Evolutionary conservation across 2,329 filamentous ascomycete genomes (phyloP), one percentile per base, ranked within the genome.

Genomic region (Anisogramma anomala): DNA sequence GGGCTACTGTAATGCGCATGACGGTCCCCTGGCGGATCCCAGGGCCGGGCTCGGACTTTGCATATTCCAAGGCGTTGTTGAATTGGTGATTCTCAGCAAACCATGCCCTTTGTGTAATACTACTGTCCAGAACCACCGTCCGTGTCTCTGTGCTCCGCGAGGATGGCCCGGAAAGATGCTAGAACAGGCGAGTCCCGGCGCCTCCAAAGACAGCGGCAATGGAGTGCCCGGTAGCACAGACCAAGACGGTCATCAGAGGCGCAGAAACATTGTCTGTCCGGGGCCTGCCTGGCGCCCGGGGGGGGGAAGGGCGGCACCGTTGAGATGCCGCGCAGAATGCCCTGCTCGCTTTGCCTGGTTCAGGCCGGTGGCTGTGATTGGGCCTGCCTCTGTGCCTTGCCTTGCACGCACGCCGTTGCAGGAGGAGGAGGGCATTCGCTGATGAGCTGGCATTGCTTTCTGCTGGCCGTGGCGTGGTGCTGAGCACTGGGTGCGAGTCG

Each of bases 201-300:
- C 42, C 38, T 42, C 34, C 33, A 20, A 28, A 10, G 18, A 20
- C 30, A 39, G 43, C 27, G 37, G 19, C 33, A 26, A 28, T 32
- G 42, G 25, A 25, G 25, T 28, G 19, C 25, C 20, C 11, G 36
- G 36, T 40, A 33, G 36, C 36, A 46, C 43, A 42, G 33, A 30
- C 40, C 40, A 37, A 43, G 36, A 43, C 40, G 43, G 30, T 46
- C 17, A 37, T 30, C 32, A 39, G n/a, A 36, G 43, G 31, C 33
- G 33, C 33, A 46, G 27, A 46, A 43, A 43, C 43, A 46, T 22
- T 43, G 39, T 39, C 39, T 46, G 30, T 28, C 26, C 27, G 15
- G 39, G 36, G n/a, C n/a, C n/a, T n/a, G n/a, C n/a, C n/a, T n/a
- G n/a, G n/a, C n/a, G n/a, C n/a, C n/a, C n/a, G n/a, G n/a, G n/a